Percentiles rank a stretch among this genome's conserved stretches.
These are phyloP conservation scores for Eleusine coracana DNA, from an alignment of 176 grass and related monocot genomes.

Conservation along the genomic window DNA sequence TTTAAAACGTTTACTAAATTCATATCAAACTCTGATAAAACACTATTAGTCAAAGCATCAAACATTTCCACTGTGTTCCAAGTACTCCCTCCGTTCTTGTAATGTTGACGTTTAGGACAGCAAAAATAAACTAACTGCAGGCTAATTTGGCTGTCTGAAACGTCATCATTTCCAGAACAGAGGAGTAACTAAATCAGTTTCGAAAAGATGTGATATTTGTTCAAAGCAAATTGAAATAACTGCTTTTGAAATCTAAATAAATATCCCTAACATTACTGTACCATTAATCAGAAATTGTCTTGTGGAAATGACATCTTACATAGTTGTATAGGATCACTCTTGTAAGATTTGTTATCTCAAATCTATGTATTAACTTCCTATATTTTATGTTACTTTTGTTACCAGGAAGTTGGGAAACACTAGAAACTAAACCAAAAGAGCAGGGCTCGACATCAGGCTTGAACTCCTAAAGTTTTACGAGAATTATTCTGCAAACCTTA, in stretches of 20 bases:
- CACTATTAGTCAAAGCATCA: not conserved
- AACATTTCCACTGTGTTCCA: not conserved
- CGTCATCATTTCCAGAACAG: too few relatives aligned
- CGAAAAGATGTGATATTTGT: not conserved
- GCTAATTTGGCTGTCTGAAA: too few relatives aligned
- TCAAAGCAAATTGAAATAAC: not conserved
- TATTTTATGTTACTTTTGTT: constrained; percentile 29
- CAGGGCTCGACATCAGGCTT: constrained; percentile 82
- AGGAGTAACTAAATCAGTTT: not conserved
- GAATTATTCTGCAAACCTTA: constrained; percentile 93
- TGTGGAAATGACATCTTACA: constrained; percentile 8
- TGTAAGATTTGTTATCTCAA: not conserved
- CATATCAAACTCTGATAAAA: not conserved
- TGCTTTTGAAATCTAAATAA: not conserved
- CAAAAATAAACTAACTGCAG: too few relatives aligned
- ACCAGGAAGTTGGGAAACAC: constrained; percentile 89
- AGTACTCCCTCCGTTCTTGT: not conserved
- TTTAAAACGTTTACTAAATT: not conserved
- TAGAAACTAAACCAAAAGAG: constrained; percentile 79
- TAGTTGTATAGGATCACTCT: not conserved
- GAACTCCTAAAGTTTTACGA: constrained; percentile 89
- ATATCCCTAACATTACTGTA: not conserved
- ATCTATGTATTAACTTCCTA: constrained; percentile 15
- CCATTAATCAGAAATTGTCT: not conserved
- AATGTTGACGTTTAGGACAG: too few relatives aligned